Conservation (phyloP, 176 grass and related monocot species). For the Puya raimondii region DNA sequence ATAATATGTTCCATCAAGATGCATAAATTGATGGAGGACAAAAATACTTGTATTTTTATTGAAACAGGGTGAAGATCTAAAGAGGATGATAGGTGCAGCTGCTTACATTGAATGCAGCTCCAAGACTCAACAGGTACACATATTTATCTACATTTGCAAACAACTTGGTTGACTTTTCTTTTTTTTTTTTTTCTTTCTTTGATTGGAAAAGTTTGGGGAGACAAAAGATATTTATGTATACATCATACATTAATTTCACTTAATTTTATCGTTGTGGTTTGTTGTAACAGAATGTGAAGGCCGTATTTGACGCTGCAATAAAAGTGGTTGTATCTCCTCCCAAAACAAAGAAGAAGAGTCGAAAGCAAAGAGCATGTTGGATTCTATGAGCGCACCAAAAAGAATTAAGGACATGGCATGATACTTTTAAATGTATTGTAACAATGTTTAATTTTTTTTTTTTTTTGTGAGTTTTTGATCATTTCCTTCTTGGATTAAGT, state of each 20-base stretch:
- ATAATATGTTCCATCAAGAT: not conserved
- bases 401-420: not conserved
- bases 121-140: constrained; percentile 56
- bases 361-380: constrained; percentile 58
- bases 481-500: too few species aligned
- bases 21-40: not conserved
- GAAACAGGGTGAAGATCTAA: constrained; percentile 55
- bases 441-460: not conserved
- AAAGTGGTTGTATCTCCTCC: constrained; percentile 58
- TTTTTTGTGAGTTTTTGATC: not conserved
- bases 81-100: constrained; percentile 45
- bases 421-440: not conserved
- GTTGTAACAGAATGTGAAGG: constrained; percentile 63
- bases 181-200: not conserved
- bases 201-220: not conserved
- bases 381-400: constrained; percentile 36
- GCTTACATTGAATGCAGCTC: constrained; percentile 61
- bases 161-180: constrained; percentile 8
- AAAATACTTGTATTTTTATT: not conserved
- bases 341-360: constrained; percentile 58
- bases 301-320: constrained; percentile 70
- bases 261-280: not conserved
- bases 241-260: not conserved
- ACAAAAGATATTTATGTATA: not conserved
- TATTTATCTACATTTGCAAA: not conserved